Evolutionary conservation across 23 red algal species (phyloP).

Genomic region (Pyropia haitanensis): DNA sequence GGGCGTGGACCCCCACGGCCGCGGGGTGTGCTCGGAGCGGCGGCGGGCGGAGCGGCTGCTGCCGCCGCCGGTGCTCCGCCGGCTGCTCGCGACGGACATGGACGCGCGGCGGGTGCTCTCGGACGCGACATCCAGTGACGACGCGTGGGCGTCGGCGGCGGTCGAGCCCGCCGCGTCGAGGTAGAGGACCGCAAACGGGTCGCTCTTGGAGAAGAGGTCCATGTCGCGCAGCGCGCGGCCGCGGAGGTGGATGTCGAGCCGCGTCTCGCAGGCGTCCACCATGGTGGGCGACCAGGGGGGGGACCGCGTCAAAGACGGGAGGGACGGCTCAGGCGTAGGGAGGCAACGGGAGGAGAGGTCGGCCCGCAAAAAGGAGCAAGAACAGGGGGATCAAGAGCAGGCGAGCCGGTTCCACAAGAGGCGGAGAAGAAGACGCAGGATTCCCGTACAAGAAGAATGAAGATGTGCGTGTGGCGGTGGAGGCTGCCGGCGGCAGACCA

Average conservation of each 20-base stretch:
- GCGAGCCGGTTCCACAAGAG: too few relatives aligned
- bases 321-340: too few relatives aligned
- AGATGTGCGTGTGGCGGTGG: too few relatives aligned
- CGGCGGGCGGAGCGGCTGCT: constrained; percentile 1
- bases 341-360: too few relatives aligned
- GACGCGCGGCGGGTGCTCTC: neutral
- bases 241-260: constrained; percentile 27
- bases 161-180: constrained; percentile 23
- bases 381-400: too few relatives aligned
- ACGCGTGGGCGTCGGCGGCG: neutral
- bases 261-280: constrained; percentile 36
- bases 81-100: neutral
- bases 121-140: neutral
- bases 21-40: neutral
- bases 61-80: neutral
- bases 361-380: too few relatives aligned
- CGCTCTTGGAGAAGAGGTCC: constrained; percentile 41
- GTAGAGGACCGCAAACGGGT: constrained; percentile 51
- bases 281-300: neutral
- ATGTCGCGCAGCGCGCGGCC: constrained; percentile 43
- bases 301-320: too few relatives aligned
- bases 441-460: too few relatives aligned
- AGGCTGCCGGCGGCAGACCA: too few relatives aligned
- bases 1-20: neutral
- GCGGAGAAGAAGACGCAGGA: too few relatives aligned